Conservation (phyloP, 176 grass and related monocot genomes). For the Ensete glaucum region DNA sequence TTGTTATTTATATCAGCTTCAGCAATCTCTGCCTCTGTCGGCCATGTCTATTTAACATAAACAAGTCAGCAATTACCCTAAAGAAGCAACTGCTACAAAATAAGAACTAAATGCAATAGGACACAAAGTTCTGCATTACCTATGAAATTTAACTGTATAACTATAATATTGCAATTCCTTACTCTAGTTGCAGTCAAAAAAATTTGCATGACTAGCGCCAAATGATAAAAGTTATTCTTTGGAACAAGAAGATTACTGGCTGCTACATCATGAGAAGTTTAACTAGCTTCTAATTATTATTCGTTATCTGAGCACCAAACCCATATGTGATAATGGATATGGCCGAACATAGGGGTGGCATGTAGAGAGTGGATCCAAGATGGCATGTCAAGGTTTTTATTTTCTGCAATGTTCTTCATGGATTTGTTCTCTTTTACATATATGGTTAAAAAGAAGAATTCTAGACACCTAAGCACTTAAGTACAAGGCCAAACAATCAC, state of each 20-base stretch:
- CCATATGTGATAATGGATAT: too few relatives aligned
- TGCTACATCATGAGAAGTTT: background rate
- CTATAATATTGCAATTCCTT: background rate
- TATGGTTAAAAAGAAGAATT: too few relatives aligned
- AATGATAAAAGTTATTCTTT: background rate
- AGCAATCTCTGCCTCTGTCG: constrained; percentile 68
- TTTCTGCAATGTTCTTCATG: too few relatives aligned
- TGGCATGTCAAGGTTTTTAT: too few relatives aligned
- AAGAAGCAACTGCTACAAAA: constrained; percentile 19
- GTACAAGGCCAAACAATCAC: too few relatives aligned
- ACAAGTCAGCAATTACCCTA: constrained; percentile 1
- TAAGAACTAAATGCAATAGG: background rate
- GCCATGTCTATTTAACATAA: constrained; percentile 66
- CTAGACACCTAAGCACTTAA: too few relatives aligned
- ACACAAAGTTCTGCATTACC: background rate
- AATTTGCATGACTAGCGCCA: background rate
- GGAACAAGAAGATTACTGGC: background rate
- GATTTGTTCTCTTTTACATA: too few relatives aligned
- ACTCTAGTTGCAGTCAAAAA: background rate
- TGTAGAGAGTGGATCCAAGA: too few relatives aligned
- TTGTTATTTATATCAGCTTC: constrained; percentile 52
- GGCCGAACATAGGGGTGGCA: too few relatives aligned
- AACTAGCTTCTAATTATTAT: background rate
- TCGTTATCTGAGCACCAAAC: too few relatives aligned
- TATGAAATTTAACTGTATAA: background rate